Evolutionary conservation across 2,329 filamentous ascomycete genomes (phyloP), one percentile per base, ranked within the genome.

Genomic region (Botrytis tulipae): DNA sequence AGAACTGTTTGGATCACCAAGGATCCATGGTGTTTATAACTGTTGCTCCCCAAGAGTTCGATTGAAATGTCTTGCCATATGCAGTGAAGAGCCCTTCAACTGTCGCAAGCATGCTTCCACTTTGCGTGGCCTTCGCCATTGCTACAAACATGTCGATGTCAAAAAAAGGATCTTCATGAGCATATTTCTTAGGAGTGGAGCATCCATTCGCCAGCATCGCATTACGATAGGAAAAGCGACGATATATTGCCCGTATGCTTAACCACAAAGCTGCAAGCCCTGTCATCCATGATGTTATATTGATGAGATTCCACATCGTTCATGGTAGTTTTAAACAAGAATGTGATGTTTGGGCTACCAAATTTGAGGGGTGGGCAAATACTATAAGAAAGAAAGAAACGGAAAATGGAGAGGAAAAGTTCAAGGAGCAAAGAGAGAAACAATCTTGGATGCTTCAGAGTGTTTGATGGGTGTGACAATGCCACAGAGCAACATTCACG

Each of bases 1-100:
- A 90, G 81, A 18, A 89, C 79, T 0, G 86, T 83, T 78, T 89
- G 88, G 73, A 89, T 79, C 73, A 89, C 88, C 72, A 85, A 84
- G 4, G 86, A 54, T 90, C 87, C 61, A 82, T 80, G 0, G 86
- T 88, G 16, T 72, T 46, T 16, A 72, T 65, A 14, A 68, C 54
- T 18, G 62, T 74, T 16, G 29, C 70, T 18, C 59, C 73, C 35
- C 40, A 72, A 9, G 44, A 14, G 35, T 72, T 72, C 4, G 73
- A 72, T 29, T 61, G 42, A 20, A 74, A 57, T 14, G 65, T 74
- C 60, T 74, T 74, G 32, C 70, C 65, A 48, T 69, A 61, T 59
- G 6, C 61, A 48, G 29, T 25, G 63, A 74, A 72, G 25, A 72
- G 40, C 3, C 67, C 20, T 25, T 51, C 35, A 48, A 69, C 37